Evolutionary conservation across 441 rosid species (phyloP), one percentile per base, ranked within the genome.

Genomic region (Euphorbia celastroides): DNA sequence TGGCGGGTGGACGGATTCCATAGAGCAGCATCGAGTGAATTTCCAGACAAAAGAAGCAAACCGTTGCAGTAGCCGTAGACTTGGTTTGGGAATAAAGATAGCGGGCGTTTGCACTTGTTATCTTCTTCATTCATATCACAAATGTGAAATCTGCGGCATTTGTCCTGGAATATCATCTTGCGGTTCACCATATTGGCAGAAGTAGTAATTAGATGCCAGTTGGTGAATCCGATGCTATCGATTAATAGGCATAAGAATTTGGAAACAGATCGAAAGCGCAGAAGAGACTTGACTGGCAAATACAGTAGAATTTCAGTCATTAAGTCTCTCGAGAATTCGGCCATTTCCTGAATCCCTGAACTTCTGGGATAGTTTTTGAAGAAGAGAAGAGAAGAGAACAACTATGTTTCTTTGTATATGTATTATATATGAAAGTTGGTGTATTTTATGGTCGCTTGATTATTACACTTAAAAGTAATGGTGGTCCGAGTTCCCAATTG

Each of bases 1-100:
- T 46, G 52, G n/a, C n/a, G 19, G 52, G 52, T 46, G 52, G 52
- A 46, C 17, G 52, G 52, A 46, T 46, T 46, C 52, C 52, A 46
- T 12, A 46, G 52, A 46, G 52, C 17, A 46, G 17, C 6, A 1
- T 46, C 5, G n/a, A 14, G 17, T 46, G 17, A 46, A 10, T 13
- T 2, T 46, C 52, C n/a, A 0, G 3, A 10, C 19, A 46, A 46
- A 20, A 46, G 52, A 46, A 46, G 52, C 17, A 46, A 46, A 46
- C 52, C 52, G 52, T 46, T 46, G 52, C 52, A 46, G 52, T 46
- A 46, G 52, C 52, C 52, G 17, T 17, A 46, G 11, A 46, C 20
- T 14, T 46, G n/a, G 52, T 46, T 5, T 42, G 3, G 14, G 48
- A 12, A 36, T 46, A 6, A 17, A 13, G 17, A 46, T 46, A 17